Conservation (phyloP, 1,284 basidiomycete genomes). For the Ceratobasidium sp. region DNA sequence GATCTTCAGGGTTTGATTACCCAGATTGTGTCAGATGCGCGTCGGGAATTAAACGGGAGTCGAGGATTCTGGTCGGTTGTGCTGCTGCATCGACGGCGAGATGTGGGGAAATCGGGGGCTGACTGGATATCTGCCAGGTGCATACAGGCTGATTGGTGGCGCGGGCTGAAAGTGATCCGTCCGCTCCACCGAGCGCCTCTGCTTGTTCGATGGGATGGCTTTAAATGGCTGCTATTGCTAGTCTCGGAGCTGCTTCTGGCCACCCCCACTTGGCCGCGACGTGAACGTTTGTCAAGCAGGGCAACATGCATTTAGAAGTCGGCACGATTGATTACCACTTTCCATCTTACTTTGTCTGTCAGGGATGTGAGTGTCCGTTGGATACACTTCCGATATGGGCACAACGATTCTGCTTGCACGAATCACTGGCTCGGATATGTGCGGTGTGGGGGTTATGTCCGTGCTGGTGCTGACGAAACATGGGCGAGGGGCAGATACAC, state of each 20-base stretch:
- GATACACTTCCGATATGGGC: slow-evolving; percentile 11
- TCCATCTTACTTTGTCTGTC: background rate
- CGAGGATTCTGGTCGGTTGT: no score
- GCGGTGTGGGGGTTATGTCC: background rate
- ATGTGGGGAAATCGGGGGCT: background rate
- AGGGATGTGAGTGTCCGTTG: background rate
- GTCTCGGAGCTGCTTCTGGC: no score
- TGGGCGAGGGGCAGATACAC: background rate
- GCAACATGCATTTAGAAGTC: background rate
- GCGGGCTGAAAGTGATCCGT: no score
- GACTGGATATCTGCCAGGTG: background rate
- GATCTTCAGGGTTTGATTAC: background rate
- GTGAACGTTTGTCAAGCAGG: slow-evolving; percentile 11
- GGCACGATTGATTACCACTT: background rate
- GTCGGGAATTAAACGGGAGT: slow-evolving; percentile 25
- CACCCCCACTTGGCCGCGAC: background rate
- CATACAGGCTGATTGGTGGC: slow-evolving; percentile 20
- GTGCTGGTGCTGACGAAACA: background rate
- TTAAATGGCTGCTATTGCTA: no score
- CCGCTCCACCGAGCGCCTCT: no score
- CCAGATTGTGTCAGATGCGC: background rate
- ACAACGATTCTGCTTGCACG: background rate
- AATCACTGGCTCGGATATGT: slow-evolving; percentile 25
- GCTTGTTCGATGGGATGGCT: no score
- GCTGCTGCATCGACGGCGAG: background rate